Percentiles rank a stretch among this genome's conserved stretches.
phyloP scores from a whole-genome alignment of 768 basidiomycete species.

The Boletus reticuloceps region DNA sequence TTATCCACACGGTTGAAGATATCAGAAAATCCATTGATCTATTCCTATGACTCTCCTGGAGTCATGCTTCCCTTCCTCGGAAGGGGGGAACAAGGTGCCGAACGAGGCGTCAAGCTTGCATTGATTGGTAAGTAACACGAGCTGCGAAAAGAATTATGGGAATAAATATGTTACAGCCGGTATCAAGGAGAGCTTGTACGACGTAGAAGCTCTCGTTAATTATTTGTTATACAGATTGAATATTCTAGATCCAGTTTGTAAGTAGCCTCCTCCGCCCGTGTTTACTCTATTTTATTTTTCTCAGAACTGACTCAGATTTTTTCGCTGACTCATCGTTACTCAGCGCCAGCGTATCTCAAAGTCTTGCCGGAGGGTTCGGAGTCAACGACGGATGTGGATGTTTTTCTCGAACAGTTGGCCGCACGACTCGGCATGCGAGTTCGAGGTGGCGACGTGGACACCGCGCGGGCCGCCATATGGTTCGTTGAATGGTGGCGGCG shows the following conservation, averaged over 20 bases:
- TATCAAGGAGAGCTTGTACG: conserved; percentile 91
- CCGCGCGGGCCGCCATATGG: conserved; percentile 69
- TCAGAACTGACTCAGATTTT: background rate
- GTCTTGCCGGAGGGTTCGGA: conserved; percentile 53
- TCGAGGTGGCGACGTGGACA: conserved; percentile 72
- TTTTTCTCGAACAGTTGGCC: conserved; percentile 70
- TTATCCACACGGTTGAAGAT: conserved; percentile 89
- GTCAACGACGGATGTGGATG: conserved; percentile 59
- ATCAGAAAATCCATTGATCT: conserved; percentile 75
- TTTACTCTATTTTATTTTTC: conserved; percentile 4
- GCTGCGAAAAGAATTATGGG: background rate
- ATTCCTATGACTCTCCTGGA: conserved; percentile 94
- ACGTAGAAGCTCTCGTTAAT: conserved; percentile 76
- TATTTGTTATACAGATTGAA: conserved; percentile 88
- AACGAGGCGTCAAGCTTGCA: conserved; percentile 90
- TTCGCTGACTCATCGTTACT: background rate
- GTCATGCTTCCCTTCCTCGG: conserved; percentile 97
- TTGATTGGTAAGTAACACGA: conserved; percentile 72
- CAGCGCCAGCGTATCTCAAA: conserved; percentile 68
- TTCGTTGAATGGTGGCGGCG: conserved; percentile 89
- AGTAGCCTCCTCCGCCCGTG: conserved; percentile 25
- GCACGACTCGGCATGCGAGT: conserved; percentile 77
- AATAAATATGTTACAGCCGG: conserved; percentile 55
- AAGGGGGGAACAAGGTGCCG: conserved; percentile 78
- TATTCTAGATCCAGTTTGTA: conserved; percentile 68